A percentile compares a stretch with the other conserved stretches of the same genome.
Evolutionary conservation across 768 basidiomycete genomes (phyloP).

Genomic region (Russula lepida): DNA sequence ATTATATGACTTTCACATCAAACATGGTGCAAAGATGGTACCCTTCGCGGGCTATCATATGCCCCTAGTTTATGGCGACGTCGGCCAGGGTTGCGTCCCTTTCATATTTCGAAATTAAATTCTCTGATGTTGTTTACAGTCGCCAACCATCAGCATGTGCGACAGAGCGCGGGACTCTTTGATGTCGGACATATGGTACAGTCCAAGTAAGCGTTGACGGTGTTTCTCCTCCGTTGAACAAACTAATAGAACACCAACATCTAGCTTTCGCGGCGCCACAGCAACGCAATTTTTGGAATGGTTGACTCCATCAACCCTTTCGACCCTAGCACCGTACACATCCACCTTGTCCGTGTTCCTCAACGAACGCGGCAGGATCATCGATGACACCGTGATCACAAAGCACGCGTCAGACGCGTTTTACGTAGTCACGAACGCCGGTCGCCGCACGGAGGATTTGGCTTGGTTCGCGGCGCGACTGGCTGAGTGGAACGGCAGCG

Average conservation of each 20-base stretch:
- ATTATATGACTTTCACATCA: slow-evolving; percentile 82
- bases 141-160: slow-evolving; percentile 83
- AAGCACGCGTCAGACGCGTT: slow-evolving; percentile 72
- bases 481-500: slow-evolving; percentile 67
- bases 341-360: slow-evolving; percentile 86
- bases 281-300: slow-evolving; percentile 78
- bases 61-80: slow-evolving; percentile 79
- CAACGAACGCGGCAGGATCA: slow-evolving; percentile 86
- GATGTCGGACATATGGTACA: slow-evolving; percentile 99
- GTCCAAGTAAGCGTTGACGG: slow-evolving; percentile 50
- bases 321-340: slow-evolving; percentile 54
- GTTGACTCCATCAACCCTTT: slow-evolving; percentile 80
- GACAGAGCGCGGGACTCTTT: slow-evolving; percentile 77
- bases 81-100: slow-evolving; percentile 59
- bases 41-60: slow-evolving; percentile 94
- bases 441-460: slow-evolving; percentile 72
- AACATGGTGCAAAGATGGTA: slow-evolving; percentile 87
- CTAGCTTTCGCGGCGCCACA: slow-evolving; percentile 73
- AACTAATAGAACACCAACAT: background rate
- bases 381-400: slow-evolving; percentile 91
- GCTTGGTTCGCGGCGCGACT: slow-evolving; percentile 65
- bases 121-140: slow-evolving; percentile 40
- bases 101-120: background rate
- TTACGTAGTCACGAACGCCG: slow-evolving; percentile 97
- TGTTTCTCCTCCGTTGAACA: background rate